phyloP scores from a whole-genome alignment of 73 alveolate genomes.

The Paramecium biaurelia region DNA sequence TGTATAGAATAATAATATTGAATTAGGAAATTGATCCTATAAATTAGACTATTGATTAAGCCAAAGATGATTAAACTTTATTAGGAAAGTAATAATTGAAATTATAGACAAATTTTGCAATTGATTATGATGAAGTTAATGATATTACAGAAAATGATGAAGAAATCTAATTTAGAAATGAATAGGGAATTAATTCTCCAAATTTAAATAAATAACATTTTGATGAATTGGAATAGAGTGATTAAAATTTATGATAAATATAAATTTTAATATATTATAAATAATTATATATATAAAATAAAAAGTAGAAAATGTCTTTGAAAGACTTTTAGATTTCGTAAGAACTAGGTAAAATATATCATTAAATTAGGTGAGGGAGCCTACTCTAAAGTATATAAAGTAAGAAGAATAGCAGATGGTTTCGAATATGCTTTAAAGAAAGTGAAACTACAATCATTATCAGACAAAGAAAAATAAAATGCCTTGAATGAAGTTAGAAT shows the following conservation, averaged over 20 bases:
- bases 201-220: not conserved
- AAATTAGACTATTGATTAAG: not conserved
- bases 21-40: not conserved
- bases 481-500: constrained; percentile 92
- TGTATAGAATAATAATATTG: not conserved
- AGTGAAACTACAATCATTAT: constrained; percentile 79
- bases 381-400: constrained; percentile 79
- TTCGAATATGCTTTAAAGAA: constrained; percentile 83
- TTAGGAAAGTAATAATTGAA: not conserved
- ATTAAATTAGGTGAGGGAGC: constrained; percentile 82
- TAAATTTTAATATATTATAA: not conserved
- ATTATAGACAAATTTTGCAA: not conserved
- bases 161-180: not conserved
- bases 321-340: constrained; percentile 18
- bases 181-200: constrained; percentile 19
- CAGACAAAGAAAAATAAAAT: constrained; percentile 84
- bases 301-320: constrained; percentile 21
- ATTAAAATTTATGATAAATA: not conserved
- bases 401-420: constrained; percentile 73
- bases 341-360: constrained; percentile 18
- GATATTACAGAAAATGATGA: not conserved
- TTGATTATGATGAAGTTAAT: constrained; percentile 8
- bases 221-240: not conserved
- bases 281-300: not conserved
- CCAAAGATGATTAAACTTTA: not conserved